Evolutionary conservation across 2,329 filamentous ascomycete genomes (phyloP).

Genomic region (Neonectria faginata): DNA sequence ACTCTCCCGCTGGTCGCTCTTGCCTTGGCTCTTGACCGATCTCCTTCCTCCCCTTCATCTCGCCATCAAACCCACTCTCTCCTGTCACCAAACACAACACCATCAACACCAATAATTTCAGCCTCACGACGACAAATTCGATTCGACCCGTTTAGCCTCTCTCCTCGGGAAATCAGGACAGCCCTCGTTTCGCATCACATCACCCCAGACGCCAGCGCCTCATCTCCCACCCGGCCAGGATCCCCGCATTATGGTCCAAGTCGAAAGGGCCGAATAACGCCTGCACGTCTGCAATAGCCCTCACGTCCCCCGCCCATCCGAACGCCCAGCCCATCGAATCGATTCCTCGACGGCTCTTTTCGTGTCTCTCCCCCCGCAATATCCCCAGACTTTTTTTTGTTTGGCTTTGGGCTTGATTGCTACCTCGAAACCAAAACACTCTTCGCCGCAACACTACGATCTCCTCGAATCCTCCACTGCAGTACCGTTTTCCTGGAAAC

Average conservation of each 20-base stretch:
- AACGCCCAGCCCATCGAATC: constrained; percentile 40
- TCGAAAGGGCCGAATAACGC: constrained; percentile 54
- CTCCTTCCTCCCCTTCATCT: constrained; percentile 18
- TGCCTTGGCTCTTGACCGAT: constrained; percentile 20
- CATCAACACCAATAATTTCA: constrained; percentile 3
- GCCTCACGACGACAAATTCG: constrained; percentile 19
- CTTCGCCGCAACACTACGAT: constrained; percentile 14
- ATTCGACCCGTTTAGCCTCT: background rate
- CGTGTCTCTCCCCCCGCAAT: constrained; percentile 45
- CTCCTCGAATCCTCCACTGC: constrained; percentile 1
- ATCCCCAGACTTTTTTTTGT: constrained; percentile 48
- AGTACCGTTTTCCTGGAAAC: constrained; percentile 17
- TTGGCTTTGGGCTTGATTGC: constrained; percentile 32
- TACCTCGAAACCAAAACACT: constrained; percentile 30
- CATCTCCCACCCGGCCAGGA: constrained; percentile 31
- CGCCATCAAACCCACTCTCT: constrained; percentile 13
- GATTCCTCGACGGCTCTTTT: constrained; percentile 40
- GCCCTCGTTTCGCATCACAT: constrained; percentile 13
- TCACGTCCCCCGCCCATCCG: constrained; percentile 38
- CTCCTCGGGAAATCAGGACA: constrained; percentile 2
- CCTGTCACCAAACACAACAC: constrained; percentile 22
- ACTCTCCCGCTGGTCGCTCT: constrained; percentile 20
- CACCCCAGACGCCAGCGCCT: constrained; percentile 23
- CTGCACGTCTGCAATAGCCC: constrained; percentile 46
- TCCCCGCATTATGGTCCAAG: constrained; percentile 50